These are phyloP conservation scores for Colletotrichum eleusines DNA, from an alignment of 2,329 filamentous ascomycete genomes.

Conservation along the genomic window DNA sequence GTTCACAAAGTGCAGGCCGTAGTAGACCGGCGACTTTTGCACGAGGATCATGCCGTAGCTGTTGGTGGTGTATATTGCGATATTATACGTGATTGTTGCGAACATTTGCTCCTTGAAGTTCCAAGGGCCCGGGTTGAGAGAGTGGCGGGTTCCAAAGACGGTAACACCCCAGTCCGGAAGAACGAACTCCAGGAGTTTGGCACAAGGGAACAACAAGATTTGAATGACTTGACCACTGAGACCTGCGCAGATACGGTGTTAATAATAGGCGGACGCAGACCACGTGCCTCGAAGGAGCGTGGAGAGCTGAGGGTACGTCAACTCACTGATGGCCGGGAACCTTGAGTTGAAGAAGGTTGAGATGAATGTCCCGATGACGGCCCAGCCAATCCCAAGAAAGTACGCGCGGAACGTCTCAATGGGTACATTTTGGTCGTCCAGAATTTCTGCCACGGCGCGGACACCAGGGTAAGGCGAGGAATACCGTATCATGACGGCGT, in stretches of 20 bases:
- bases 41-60: slow-evolving; percentile 53
- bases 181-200: slow-evolving; percentile 55
- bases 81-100: slow-evolving; percentile 55
- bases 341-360: slow-evolving; percentile 56
- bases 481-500: slow-evolving; percentile 55
- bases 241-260: slow-evolving; percentile 40
- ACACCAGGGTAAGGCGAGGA: slow-evolving; percentile 59
- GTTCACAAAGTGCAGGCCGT: slow-evolving; percentile 54
- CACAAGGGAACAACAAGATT: slow-evolving; percentile 61
- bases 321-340: slow-evolving; percentile 54
- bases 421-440: slow-evolving; percentile 52
- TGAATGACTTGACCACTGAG: slow-evolving; percentile 55
- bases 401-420: slow-evolving; percentile 58
- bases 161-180: slow-evolving; percentile 61
- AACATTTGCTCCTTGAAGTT: slow-evolving; percentile 59
- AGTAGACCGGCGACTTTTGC: slow-evolving; percentile 53
- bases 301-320: neutral
- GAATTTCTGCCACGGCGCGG: slow-evolving; percentile 53
- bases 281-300: neutral
- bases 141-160: slow-evolving; percentile 49
- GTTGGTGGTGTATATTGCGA: slow-evolving; percentile 52
- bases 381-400: slow-evolving; percentile 56
- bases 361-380: slow-evolving; percentile 55
- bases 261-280: neutral
- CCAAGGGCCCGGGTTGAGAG: slow-evolving; percentile 58